Conservation (phyloP, 345 rosid species). For the Capsella bursapastoris region DNA sequence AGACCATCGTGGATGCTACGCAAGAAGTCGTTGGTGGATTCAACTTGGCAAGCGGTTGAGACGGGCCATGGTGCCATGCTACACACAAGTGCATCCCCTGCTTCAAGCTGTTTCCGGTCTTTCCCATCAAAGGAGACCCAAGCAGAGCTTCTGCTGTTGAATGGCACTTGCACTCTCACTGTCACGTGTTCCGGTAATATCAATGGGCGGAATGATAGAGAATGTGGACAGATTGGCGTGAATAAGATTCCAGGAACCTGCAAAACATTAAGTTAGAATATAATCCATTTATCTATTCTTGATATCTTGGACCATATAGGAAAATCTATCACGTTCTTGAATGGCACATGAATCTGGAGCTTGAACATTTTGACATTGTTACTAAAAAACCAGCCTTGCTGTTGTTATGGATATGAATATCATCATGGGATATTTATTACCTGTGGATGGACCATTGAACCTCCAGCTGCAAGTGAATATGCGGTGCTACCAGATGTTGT, state of each 20-base stretch:
- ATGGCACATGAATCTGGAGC: slow-evolving; percentile 7
- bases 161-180: slow-evolving; percentile 82
- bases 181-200: slow-evolving; percentile 97
- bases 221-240: slow-evolving; percentile 98
- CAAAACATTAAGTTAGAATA: slow-evolving; percentile 28
- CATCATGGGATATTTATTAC: slow-evolving; percentile 44
- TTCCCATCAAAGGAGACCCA: slow-evolving; percentile 99
- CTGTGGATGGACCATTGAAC: slow-evolving; percentile 99
- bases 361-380: background rate
- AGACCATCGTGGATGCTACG: slow-evolving; percentile 96
- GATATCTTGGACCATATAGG: slow-evolving; percentile 5
- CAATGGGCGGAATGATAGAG: slow-evolving; percentile 93
- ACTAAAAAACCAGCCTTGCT: background rate
- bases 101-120: slow-evolving; percentile 73
- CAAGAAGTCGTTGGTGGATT: slow-evolving; percentile 86
- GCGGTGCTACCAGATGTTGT: slow-evolving; percentile 99
- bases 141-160: slow-evolving; percentile 87
- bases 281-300: background rate
- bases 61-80: slow-evolving; percentile 99
- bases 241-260: slow-evolving; percentile 98
- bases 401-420: background rate
- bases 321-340: background rate
- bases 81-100: slow-evolving; percentile 96
- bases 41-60: slow-evolving; percentile 86
- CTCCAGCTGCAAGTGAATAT: slow-evolving; percentile 98